A percentile compares a stretch with the other conserved stretches of the same genome.
These are phyloP conservation scores for Colletotrichum sp. DNA, from an alignment of 2,329 filamentous ascomycete genomes.

Conservation along the genomic window DNA sequence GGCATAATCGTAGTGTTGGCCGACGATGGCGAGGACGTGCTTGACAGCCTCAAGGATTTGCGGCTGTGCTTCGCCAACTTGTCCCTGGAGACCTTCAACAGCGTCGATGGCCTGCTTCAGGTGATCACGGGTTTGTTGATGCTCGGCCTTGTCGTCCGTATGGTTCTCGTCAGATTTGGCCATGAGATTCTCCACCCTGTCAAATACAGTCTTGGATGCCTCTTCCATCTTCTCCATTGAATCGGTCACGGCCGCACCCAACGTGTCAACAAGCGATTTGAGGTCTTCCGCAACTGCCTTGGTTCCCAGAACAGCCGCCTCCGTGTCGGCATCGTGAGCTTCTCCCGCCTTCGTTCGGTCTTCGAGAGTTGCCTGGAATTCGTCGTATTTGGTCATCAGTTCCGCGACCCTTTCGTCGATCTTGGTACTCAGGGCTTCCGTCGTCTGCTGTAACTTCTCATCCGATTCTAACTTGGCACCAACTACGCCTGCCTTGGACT, in stretches of 20 bases:
- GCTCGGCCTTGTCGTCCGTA: constrained; percentile 75
- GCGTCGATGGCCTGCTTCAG: constrained; percentile 75
- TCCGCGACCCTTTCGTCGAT: constrained; percentile 74
- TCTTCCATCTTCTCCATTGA: constrained; percentile 86
- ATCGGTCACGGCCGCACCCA: constrained; percentile 81
- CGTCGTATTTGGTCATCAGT: constrained; percentile 86
- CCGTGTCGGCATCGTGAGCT: constrained; percentile 73
- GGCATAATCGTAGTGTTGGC: constrained; percentile 87
- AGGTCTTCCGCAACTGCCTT: constrained; percentile 87
- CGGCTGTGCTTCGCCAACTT: constrained; percentile 84
- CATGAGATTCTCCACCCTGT: constrained; percentile 80
- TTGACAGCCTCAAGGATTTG: constrained; percentile 87
- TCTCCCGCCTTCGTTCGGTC: constrained; percentile 77
- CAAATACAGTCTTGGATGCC: constrained; percentile 86
- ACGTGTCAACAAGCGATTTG: constrained; percentile 82
- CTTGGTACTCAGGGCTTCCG: constrained; percentile 58
- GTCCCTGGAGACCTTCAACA: constrained; percentile 77
- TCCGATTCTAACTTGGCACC: constrained; percentile 84
- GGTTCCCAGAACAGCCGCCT: constrained; percentile 75
- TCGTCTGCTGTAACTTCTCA: constrained; percentile 71
- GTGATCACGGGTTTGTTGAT: constrained; percentile 82
- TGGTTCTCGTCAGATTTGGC: constrained; percentile 78
- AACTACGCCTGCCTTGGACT: constrained; percentile 79
- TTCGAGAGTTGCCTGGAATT: constrained; percentile 76
- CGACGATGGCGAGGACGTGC: constrained; percentile 82